Evolutionary conservation across 148 eudicot species (phyloP).

Genomic region (Pharnaceum exiguum): DNA sequence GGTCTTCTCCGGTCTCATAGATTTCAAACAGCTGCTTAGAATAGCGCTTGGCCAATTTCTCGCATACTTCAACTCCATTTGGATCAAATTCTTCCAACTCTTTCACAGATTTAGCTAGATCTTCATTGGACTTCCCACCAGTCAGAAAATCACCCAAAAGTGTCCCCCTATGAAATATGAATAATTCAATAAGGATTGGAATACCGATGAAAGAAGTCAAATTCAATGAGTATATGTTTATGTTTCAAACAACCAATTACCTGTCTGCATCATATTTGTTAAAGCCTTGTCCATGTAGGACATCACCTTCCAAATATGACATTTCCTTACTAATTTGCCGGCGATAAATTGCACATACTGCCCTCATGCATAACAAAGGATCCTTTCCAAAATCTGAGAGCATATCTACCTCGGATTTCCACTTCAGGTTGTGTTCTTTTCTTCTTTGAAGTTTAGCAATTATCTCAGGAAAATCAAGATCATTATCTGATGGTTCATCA

Average conservation of each 20-base stretch:
- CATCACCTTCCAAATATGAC: conserved; percentile 21
- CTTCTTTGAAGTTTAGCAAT: conserved; percentile 44
- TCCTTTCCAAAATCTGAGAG: conserved; percentile 71
- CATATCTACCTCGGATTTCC: conserved; percentile 78
- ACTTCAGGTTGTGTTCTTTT: conserved; percentile 34
- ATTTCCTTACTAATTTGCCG: conserved; percentile 48
- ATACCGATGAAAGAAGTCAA: neutral
- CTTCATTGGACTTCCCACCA: conserved; percentile 44
- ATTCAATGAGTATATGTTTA: too few relatives aligned
- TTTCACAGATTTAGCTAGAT: conserved; percentile 49
- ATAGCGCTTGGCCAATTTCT: conserved; percentile 51
- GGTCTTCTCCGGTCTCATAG: conserved; percentile 51
- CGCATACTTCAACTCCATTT: conserved; percentile 46
- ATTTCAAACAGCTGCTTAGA: conserved; percentile 72
- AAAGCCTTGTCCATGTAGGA: conserved; percentile 20
- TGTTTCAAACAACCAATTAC: too few relatives aligned
- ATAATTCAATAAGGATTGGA: neutral
- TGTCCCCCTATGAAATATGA: conserved; percentile 42
- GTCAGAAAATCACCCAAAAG: conserved; percentile 58
- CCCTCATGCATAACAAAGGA: conserved; percentile 72
- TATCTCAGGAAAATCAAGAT: conserved; percentile 34
- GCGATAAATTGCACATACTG: conserved; percentile 82
- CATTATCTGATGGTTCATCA: conserved; percentile 31
- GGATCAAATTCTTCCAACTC: conserved; percentile 38
- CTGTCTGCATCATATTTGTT: too few relatives aligned